These are phyloP conservation scores for Chaetomium strumarium DNA, from an alignment of 2,329 filamentous ascomycete species.

Conservation along the genomic window DNA sequence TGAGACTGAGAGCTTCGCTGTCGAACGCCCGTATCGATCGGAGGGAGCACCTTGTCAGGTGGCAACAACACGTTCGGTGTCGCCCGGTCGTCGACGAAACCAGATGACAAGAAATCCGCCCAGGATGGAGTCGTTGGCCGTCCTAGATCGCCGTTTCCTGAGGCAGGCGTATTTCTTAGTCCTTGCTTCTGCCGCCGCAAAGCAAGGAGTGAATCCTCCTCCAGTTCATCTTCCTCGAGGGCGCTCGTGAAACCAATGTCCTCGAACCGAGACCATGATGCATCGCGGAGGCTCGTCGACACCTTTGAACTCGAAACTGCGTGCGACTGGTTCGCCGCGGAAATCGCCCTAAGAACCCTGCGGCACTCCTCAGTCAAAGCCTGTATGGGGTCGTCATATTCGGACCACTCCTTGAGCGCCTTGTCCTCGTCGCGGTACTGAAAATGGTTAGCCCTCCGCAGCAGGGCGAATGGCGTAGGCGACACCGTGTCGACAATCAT, in stretches of 20 bases:
- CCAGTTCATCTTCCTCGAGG: conserved; percentile 64
- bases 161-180: conserved; percentile 60
- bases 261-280: conserved; percentile 95
- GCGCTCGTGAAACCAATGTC: conserved; percentile 83
- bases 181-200: conserved; percentile 39
- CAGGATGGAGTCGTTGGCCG: conserved; percentile 94
- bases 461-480: conserved; percentile 83
- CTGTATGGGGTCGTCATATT: conserved; percentile 81
- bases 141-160: conserved; percentile 59
- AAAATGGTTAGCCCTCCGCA: conserved; percentile 89
- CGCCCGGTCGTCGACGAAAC: conserved; percentile 75
- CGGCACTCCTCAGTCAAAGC: conserved; percentile 91
- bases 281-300: conserved; percentile 69
- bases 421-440: conserved; percentile 86
- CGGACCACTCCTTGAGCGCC: conserved; percentile 78
- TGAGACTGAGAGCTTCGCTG: conserved; percentile 86
- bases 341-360: conserved; percentile 82
- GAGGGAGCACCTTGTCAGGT: conserved; percentile 84
- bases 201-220: conserved; percentile 47
- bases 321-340: conserved; percentile 79
- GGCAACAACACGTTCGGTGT: conserved; percentile 71
- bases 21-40: conserved; percentile 64
- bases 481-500: conserved; percentile 97
- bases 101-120: conserved; percentile 94
- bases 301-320: conserved; percentile 60